Percentiles rank a stretch among this genome's conserved stretches.
phyloP scores from a whole-genome alignment of 352 stramenopile genomes.

The Bremia lactucae region DNA sequence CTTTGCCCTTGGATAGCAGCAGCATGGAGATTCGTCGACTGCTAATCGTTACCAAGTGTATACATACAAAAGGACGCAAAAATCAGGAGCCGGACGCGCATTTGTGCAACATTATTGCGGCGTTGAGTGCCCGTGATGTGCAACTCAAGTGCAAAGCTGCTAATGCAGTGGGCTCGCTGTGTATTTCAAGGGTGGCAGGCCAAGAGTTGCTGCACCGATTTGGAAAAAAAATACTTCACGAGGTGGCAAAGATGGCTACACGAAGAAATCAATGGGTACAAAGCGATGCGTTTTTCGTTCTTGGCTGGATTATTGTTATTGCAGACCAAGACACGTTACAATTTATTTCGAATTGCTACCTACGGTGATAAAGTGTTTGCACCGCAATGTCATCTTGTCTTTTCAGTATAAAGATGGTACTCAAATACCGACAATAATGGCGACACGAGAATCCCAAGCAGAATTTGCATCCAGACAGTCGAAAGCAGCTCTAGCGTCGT shows the following conservation, averaged over 20 bases:
- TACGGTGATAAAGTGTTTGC: constrained; percentile 33
- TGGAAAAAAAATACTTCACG: constrained; percentile 24
- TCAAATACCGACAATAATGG: too few species aligned
- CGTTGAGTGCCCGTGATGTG: constrained; percentile 48
- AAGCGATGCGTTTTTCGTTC: constrained; percentile 60
- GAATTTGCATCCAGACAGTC: constrained; percentile 1
- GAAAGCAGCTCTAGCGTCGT: constrained; percentile 14
- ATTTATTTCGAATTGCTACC: constrained; percentile 30
- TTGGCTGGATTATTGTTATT: constrained; percentile 68
- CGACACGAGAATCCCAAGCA: neutral
- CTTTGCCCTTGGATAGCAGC: constrained; percentile 48
- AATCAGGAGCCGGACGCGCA: constrained; percentile 3
- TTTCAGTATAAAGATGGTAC: too few species aligned
- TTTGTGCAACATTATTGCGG: constrained; percentile 31
- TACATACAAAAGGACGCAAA: neutral
- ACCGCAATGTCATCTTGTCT: constrained; percentile 25
- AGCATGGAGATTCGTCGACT: constrained; percentile 65
- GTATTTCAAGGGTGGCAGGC: constrained; percentile 58
- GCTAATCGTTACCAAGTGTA: constrained; percentile 20
- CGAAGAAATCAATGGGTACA: constrained; percentile 67
- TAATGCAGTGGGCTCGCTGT: constrained; percentile 60
- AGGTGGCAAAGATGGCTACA: constrained; percentile 46
- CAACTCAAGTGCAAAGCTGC: constrained; percentile 73
- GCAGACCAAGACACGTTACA: constrained; percentile 36
- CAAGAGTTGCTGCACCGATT: constrained; percentile 44